Evolutionary conservation across 306 rosid species (phyloP), one percentile per base, ranked within the genome.

Genomic region (Crotalaria pallida): DNA sequence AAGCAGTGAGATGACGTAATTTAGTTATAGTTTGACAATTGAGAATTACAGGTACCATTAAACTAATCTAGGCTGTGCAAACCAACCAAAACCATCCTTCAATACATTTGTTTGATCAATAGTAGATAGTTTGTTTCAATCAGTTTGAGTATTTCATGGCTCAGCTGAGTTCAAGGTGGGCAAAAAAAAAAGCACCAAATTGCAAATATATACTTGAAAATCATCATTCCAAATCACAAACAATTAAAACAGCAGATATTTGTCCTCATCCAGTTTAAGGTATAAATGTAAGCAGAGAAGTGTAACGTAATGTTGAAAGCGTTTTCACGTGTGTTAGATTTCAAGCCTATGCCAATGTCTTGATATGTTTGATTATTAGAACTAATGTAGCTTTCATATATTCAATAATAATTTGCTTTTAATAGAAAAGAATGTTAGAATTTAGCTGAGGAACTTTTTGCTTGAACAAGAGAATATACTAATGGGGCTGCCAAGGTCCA

Each of bases 81-180:
- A 75, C 41, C 59, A 67, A 49, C 64, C 45, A 67, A 47, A 47
- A 56, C 69, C 38, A 74, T n/a, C 50, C 34, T 3, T 45, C 40
- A 27, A 2, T 31, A 55, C 18, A 49, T 8, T 34, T 58, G 17
- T 52, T 70, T 29, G n/a, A 50, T 58, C n/a, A 67, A 29, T 29
- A 58, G n/a, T 4, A 2, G 10, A 51, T 11, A 47, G 59, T 69
- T 51, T 3, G 36, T 26, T 62, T 52, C 33, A 63, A 45, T 56
- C 38, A 22, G 66, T 56, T 10, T 31, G 17, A 62, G 45, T 40
- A 55, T 44, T 33, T 45, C 55, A 33, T 22, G n/a, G 65, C 22
- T 45, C 62, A 64, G 34, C 57, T 22, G 26, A 27, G 44, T 34
- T 67, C 49, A 59, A 49, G 48, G 27, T 48, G 27, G n/a, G n/a